These are phyloP conservation scores for Ustilago sp. DNA, from an alignment of 1,284 basidiomycete species.

Conservation along the genomic window DNA sequence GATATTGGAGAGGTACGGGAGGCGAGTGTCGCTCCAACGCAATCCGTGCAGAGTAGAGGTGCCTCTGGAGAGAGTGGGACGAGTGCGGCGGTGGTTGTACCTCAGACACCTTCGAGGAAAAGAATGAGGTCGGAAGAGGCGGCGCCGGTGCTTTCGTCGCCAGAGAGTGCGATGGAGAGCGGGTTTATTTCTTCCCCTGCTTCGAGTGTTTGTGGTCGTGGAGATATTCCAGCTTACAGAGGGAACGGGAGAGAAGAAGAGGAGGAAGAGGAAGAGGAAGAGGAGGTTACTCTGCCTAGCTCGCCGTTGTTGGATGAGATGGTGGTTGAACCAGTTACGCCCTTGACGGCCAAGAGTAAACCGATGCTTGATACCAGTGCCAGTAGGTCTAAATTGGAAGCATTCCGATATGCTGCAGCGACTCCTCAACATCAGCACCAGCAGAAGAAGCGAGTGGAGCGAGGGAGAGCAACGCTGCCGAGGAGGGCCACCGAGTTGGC, in stretches of 20 bases:
- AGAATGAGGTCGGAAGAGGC: conserved; percentile 20
- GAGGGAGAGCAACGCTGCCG: conserved; percentile 10
- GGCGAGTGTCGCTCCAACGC: conserved; percentile 19
- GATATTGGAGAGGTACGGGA: not conserved
- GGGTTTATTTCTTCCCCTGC: conserved; percentile 51
- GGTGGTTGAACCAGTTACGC: conserved; percentile 25
- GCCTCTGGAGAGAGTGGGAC: conserved; percentile 1
- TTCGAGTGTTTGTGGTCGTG: conserved; percentile 27
- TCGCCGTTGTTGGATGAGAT: conserved; percentile 21
- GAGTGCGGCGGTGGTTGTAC: conserved; percentile 32
- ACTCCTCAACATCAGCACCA: conserved; percentile 21
- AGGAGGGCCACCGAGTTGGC: conserved; percentile 8
- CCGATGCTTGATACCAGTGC: conserved; percentile 28
- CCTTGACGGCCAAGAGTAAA: conserved; percentile 16
- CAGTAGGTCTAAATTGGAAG: conserved; percentile 46
- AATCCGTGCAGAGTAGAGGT: conserved; percentile 6
- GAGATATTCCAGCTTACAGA: not conserved
- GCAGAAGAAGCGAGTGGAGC: not conserved
- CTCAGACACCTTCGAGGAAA: conserved; percentile 35
- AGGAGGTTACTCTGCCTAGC: conserved; percentile 12
- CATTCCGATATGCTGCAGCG: conserved; percentile 24
- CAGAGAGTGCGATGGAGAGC: conserved; percentile 26
- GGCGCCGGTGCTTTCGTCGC: conserved; percentile 23
- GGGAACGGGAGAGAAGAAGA: not conserved
- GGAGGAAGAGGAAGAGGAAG: conserved; percentile 3